Percentiles rank a stretch among this genome's conserved stretches.
phyloP scores from a whole-genome alignment of 106 monocot species.

The Narthecium ossifragum region DNA sequence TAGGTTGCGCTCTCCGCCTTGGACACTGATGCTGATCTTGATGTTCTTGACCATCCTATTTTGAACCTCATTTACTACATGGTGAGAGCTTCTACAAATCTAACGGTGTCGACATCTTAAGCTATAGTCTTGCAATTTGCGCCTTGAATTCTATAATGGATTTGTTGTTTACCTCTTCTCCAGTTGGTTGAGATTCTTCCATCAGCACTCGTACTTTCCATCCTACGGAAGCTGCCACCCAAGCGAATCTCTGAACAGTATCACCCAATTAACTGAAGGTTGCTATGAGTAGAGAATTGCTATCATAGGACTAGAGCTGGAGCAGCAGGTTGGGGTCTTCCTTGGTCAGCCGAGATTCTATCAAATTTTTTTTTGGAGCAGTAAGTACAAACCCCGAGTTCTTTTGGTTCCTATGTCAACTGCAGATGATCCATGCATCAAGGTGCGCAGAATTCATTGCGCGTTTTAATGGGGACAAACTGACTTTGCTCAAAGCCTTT shows the following conservation, averaged over 20 bases:
- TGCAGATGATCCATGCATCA: too few species aligned
- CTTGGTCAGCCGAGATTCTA: too few species aligned
- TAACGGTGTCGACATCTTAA: too few species aligned
- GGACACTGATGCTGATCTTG: slow-evolving; percentile 60
- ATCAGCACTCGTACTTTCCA: slow-evolving; percentile 67
- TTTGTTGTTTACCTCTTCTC: background rate
- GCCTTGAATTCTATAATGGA: background rate
- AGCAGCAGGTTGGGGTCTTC: too few species aligned
- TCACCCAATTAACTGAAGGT: slow-evolving; percentile 60
- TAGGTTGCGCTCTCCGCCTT: slow-evolving; percentile 73
- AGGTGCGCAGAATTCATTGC: too few species aligned
- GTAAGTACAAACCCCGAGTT: too few species aligned
- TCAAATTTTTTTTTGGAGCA: too few species aligned
- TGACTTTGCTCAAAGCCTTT: too few species aligned
- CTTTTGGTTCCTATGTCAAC: too few species aligned
- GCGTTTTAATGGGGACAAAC: too few species aligned
- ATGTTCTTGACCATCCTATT: slow-evolving; percentile 75
- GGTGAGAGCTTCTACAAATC: slow-evolving; percentile 27
- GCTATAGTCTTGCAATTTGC: background rate
- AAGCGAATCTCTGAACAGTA: slow-evolving; percentile 58
- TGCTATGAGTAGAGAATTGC: too few species aligned
- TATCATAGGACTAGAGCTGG: too few species aligned
- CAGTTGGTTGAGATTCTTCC: slow-evolving; percentile 56
- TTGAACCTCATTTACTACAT: slow-evolving; percentile 77
- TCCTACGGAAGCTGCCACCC: slow-evolving; percentile 61